Evolutionary conservation across 768 basidiomycete genomes (phyloP), one percentile per base, ranked within the genome.

Genomic region (Hortiboletus campestris): DNA sequence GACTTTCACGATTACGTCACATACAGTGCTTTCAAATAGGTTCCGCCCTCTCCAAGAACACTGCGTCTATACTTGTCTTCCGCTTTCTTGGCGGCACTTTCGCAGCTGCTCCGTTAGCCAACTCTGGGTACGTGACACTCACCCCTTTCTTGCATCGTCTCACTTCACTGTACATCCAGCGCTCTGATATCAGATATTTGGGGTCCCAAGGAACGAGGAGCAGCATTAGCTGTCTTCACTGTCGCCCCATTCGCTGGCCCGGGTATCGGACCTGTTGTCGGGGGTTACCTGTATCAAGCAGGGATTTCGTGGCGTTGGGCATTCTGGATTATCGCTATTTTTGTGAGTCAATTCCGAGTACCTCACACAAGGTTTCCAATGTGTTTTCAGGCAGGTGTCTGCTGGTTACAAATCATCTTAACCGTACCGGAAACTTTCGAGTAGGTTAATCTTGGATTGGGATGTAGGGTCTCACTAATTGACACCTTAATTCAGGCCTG

Each of bases 71-170:
- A n/a, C 75, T 92, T 13, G 63, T 86, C 17, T 83, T 88, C 60
- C 81, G 90, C 20, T 86, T 90, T 66, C 66, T 90, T n/a, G 80
- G 83, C 2, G 89, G 89, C 13, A 73, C 75, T 2, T 89, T 88
- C 60, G 87, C 88, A 19, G 80, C 85, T 17, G 79, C 83, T 29
- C 89, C 88, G 1, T 63, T 89, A 43, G 80, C 87, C 7, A 88
- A 88, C 71, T 80, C 82, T 53, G 88, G 85, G 84, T 85, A 63
- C 12, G 75, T 47, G 29, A 16, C 5, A 4, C 4, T 68, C 19
- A 17, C 20, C 9, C 20, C 17, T 19, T 14, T 29, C 28, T 13
- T 4, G 12, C 53, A 3, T 14, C n/a, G 28, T 46, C 34, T 51
- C 10, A 44, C 53, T 36, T 43, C 36, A 55, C 17, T 9, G 11